phyloP scores from a whole-genome alignment of 768 basidiomycete genomes.

The Cystoderma amianthinum region DNA sequence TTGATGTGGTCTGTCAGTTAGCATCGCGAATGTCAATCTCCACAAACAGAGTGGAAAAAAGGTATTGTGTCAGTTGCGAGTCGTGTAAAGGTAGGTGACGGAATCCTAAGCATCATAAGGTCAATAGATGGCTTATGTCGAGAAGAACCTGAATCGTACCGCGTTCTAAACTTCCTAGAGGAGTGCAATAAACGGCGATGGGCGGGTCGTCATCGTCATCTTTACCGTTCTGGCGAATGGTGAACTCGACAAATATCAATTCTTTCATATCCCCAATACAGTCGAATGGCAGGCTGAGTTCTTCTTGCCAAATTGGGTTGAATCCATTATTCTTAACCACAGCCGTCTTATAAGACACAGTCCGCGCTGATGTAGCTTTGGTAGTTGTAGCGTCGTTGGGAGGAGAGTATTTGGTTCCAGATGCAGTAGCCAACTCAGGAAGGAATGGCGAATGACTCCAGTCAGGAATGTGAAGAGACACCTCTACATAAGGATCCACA shows the following conservation, averaged over 20 bases:
- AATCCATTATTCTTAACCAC: constrained; percentile 86
- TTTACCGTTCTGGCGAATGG: constrained; percentile 60
- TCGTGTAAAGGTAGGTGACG: constrained; percentile 94
- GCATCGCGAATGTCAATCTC: constrained; percentile 42
- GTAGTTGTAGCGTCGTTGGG: constrained; percentile 6
- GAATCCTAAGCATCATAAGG: constrained; percentile 47
- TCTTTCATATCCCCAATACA: constrained; percentile 77
- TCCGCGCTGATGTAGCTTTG: constrained; percentile 20
- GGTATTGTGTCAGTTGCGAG: constrained; percentile 76
- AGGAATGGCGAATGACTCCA: constrained; percentile 37
- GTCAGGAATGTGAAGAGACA: constrained; percentile 73
- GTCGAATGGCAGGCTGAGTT: constrained; percentile 64
- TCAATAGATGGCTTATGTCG: too few species aligned
- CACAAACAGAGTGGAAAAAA: constrained; percentile 93
- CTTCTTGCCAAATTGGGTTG: constrained; percentile 86
- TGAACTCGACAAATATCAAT: constrained; percentile 79
- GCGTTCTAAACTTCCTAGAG: constrained; percentile 65
- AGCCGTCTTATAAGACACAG: constrained; percentile 51
- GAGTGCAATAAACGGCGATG: constrained; percentile 71
- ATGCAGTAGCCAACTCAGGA: background rate
- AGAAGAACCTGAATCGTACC: constrained; percentile 48
- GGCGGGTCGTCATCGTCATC: constrained; percentile 51
- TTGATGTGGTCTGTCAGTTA: too few species aligned
- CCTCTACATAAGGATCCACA: constrained; percentile 62
- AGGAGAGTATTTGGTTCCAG: constrained; percentile 4